Percentiles rank a stretch among this genome's conserved stretches.
Evolutionary conservation across 2,329 filamentous ascomycete species (phyloP).

Genomic region (Westerdykella aurantiaca): DNA sequence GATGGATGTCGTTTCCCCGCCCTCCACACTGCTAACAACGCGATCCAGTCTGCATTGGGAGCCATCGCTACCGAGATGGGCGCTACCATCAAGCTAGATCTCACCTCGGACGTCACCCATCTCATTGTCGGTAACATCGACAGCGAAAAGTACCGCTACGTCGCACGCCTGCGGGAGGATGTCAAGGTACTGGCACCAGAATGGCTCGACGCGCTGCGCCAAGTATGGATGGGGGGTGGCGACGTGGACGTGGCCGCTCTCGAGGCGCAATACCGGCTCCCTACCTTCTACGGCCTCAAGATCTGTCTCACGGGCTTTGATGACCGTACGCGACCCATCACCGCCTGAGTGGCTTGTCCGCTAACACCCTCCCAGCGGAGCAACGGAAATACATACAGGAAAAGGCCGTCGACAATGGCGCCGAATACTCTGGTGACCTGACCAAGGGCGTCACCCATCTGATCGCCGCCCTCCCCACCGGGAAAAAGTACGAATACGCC

Average conservation of each 20-base stretch:
- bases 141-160: constrained; percentile 92
- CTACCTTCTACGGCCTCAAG: constrained; percentile 56
- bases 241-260: constrained; percentile 67
- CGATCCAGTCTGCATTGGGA: constrained; percentile 49
- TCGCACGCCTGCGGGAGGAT: constrained; percentile 81
- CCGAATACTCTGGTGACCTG: constrained; percentile 79
- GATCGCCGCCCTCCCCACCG: constrained; percentile 70
- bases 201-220: constrained; percentile 77
- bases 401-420: constrained; percentile 64
- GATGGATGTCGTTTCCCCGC: not conserved
- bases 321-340: constrained; percentile 45
- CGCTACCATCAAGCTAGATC: constrained; percentile 78
- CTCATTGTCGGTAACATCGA: constrained; percentile 83
- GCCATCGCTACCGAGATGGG: constrained; percentile 72
- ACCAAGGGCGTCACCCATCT: constrained; percentile 83
- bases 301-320: constrained; percentile 68
- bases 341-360: not conserved
- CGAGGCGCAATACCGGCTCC: constrained; percentile 61
- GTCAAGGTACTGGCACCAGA: constrained; percentile 74
- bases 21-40: constrained; percentile 9
- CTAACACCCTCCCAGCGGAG: constrained; percentile 45
- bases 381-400: constrained; percentile 67
- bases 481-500: constrained; percentile 88
- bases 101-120: constrained; percentile 94
- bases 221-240: constrained; percentile 73